Conservation (phyloP, 495 filamentous ascomycete species). For the Halenospora varia region DNA sequence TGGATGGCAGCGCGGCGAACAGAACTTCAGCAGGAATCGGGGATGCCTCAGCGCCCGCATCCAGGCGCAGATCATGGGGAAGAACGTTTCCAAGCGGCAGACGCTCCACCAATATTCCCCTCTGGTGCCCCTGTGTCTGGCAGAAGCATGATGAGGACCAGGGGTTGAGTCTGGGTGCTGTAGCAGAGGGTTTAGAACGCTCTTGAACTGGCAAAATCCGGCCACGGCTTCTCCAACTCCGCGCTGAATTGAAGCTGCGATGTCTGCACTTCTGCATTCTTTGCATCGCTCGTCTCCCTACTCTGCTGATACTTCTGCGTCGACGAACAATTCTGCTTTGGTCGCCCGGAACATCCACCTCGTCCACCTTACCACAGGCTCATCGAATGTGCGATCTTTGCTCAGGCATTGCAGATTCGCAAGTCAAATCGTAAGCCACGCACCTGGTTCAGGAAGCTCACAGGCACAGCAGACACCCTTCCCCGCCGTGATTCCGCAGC, state of each 20-base stretch:
- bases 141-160: not conserved
- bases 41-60: not conserved
- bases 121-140: not conserved
- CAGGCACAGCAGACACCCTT: not conserved
- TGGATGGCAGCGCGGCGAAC: not conserved
- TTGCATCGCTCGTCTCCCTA: too few relatives aligned
- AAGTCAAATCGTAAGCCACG: not conserved
- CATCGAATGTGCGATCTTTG: not conserved
- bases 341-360: not conserved
- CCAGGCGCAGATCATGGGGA: conserved; percentile 1
- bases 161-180: too few relatives aligned
- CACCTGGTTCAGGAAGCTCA: not conserved
- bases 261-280: too few relatives aligned
- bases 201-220: too few relatives aligned
- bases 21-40: not conserved
- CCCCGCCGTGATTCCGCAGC: not conserved
- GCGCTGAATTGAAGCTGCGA: too few relatives aligned
- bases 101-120: too few relatives aligned
- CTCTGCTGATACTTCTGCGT: too few relatives aligned
- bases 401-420: not conserved
- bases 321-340: not conserved
- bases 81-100: not conserved
- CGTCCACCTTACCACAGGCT: not conserved
- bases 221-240: too few relatives aligned
- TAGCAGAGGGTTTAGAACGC: too few relatives aligned